A percentile compares a stretch with the other conserved stretches of the same genome.
These are phyloP conservation scores for Beauveria varroae DNA, from an alignment of 2,329 filamentous ascomycete species.

Conservation along the genomic window DNA sequence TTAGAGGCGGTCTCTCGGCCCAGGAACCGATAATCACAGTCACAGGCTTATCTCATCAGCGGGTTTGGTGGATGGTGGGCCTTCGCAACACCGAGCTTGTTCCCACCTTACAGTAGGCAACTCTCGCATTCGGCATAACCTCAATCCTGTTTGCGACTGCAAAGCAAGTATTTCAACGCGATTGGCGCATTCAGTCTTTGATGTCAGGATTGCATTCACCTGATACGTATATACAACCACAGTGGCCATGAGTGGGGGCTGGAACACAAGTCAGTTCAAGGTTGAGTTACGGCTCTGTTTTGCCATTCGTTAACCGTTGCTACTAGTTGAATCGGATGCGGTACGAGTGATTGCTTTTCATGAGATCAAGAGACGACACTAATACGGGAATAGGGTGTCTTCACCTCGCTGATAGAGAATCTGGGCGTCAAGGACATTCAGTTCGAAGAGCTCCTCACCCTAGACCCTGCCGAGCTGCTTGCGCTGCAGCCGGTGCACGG, in stretches of 20 bases:
- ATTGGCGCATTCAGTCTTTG: background rate
- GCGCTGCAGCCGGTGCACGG: conserved; percentile 77
- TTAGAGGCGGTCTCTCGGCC: background rate
- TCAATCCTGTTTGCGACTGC: background rate
- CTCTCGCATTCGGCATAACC: background rate
- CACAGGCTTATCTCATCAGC: conserved; percentile 10
- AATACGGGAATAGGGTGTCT: conserved; percentile 61
- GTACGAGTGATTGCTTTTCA: conserved; percentile 42
- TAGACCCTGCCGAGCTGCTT: conserved; percentile 69
- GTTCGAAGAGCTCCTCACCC: conserved; percentile 89
- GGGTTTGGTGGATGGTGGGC: background rate
- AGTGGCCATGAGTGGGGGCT: conserved; percentile 64
- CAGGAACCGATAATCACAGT: background rate
- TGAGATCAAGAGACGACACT: background rate
- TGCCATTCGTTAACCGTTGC: conserved; percentile 15
- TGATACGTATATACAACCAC: background rate
- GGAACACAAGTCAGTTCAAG: conserved; percentile 71
- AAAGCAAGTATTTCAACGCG: background rate
- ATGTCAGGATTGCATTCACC: background rate
- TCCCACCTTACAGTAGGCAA: background rate
- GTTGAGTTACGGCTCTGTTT: background rate
- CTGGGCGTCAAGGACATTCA: conserved; percentile 91
- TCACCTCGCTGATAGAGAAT: conserved; percentile 87
- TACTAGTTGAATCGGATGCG: conserved; percentile 80
- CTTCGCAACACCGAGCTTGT: background rate